Conservation (phyloP, 352 stramenopile species). For the Achlya hypogyna region DNA sequence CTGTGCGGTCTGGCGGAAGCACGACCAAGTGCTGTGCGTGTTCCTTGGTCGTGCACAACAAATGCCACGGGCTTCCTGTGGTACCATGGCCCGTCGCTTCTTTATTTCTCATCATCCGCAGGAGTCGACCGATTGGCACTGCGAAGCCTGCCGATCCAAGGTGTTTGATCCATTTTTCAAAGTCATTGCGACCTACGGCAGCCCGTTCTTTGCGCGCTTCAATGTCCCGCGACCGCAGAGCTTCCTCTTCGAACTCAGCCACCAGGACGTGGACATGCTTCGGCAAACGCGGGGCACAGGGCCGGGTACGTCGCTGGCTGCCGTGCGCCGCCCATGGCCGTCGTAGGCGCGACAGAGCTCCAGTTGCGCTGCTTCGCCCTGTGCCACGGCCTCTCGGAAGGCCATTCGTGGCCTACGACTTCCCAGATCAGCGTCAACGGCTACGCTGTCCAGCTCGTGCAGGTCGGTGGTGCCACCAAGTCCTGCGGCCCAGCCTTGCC, state of each 20-base stretch:
- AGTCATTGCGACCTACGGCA: conserved; percentile 46
- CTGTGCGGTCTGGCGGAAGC: conserved; percentile 24
- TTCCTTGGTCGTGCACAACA: conserved; percentile 51
- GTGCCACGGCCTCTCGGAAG: conserved; percentile 58
- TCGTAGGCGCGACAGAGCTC: conserved; percentile 48
- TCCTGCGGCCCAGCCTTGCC: conserved; percentile 32
- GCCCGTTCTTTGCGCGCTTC: conserved; percentile 58
- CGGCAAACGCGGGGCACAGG: conserved; percentile 43
- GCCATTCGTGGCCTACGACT: conserved; percentile 61
- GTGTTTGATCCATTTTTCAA: conserved; percentile 64
- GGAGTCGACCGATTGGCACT: conserved; percentile 52
- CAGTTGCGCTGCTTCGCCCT: conserved; percentile 69
- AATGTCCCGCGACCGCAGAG: conserved; percentile 37
- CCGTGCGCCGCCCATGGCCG: conserved; percentile 29
- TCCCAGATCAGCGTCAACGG: conserved; percentile 62
- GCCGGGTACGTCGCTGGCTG: no score
- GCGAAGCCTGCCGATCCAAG: conserved; percentile 54
- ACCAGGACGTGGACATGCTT: conserved; percentile 66
- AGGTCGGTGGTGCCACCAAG: not conserved
- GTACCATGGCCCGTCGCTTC: no score
- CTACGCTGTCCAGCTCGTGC: conserved; percentile 35
- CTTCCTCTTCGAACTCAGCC: conserved; percentile 57
- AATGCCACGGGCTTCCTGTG: conserved; percentile 63
- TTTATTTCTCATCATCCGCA: conserved; percentile 16
- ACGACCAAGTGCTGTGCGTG: conserved; percentile 42